These are phyloP conservation scores for Arabidopsis lyrata DNA, from an alignment of 441 rosid species.

Conservation along the genomic window DNA sequence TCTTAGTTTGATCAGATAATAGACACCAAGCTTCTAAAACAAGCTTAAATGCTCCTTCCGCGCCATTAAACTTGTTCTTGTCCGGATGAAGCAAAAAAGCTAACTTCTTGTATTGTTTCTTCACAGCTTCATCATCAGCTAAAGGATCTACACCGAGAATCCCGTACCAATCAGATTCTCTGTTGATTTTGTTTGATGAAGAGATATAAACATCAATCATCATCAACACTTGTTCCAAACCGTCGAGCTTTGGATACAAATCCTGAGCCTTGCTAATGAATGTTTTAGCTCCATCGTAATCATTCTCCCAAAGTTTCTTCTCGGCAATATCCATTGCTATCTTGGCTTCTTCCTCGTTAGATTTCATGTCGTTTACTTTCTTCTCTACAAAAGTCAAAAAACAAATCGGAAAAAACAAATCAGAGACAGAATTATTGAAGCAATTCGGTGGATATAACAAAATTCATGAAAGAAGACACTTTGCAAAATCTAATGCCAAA, in stretches of 20 bases:
- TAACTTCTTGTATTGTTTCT: conserved; percentile 31
- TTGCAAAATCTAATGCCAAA: no score
- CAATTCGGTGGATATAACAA: conserved; percentile 1
- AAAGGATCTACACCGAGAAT: neutral
- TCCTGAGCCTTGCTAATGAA: neutral
- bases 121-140: conserved; percentile 24
- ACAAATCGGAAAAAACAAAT: neutral
- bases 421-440: neutral
- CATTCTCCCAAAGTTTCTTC: neutral
- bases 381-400: neutral
- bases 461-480: neutral
- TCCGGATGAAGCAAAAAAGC: conserved; percentile 12
- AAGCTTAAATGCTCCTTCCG: neutral
- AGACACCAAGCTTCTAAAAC: neutral
- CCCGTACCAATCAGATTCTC: neutral
- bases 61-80: neutral
- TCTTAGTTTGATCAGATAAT: neutral
- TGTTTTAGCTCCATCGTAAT: neutral
- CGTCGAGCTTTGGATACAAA: neutral
- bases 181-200: neutral
- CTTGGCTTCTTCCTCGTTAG: neutral
- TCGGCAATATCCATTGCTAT: neutral
- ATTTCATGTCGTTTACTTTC: neutral
- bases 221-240: neutral
- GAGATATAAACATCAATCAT: neutral